phyloP scores from a whole-genome alignment of 345 rosid species.

The Salix suchowensis region DNA sequence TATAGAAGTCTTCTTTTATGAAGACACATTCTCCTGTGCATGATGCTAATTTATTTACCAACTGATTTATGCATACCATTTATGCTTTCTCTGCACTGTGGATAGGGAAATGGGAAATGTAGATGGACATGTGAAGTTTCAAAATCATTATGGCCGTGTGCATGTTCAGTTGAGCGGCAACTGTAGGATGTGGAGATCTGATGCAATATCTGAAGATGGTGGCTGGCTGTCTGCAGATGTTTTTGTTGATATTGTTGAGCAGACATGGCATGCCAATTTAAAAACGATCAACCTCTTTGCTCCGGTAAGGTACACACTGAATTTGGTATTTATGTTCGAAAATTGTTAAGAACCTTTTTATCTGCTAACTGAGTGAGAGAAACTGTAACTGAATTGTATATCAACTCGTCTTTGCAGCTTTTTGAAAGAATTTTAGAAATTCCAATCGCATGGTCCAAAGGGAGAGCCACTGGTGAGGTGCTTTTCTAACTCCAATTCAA shows the following conservation, averaged over 20 bases:
- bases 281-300: conserved; percentile 76
- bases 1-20: background rate
- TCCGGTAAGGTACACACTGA: conserved; percentile 63
- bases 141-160: conserved; percentile 75
- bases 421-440: conserved; percentile 90
- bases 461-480: conserved; percentile 99
- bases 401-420: conserved; percentile 46
- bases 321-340: conserved; percentile 4
- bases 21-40: background rate
- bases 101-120: conserved; percentile 80
- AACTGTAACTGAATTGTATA: conserved; percentile 7
- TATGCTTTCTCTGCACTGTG: conserved; percentile 16
- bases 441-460: conserved; percentile 80
- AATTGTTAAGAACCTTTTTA: background rate
- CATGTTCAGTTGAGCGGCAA: conserved; percentile 82
- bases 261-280: conserved; percentile 88
- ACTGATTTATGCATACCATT: background rate
- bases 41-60: background rate
- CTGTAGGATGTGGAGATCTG: conserved; percentile 87
- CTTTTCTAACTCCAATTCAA: conserved; percentile 54
- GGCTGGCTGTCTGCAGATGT: conserved; percentile 92
- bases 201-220: conserved; percentile 68
- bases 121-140: conserved; percentile 79
- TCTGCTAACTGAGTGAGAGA: conserved; percentile 1
- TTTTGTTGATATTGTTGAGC: conserved; percentile 76